Conservation (phyloP, 1,139 yeast genomes). For the Insectozyma bohioensis region DNA sequence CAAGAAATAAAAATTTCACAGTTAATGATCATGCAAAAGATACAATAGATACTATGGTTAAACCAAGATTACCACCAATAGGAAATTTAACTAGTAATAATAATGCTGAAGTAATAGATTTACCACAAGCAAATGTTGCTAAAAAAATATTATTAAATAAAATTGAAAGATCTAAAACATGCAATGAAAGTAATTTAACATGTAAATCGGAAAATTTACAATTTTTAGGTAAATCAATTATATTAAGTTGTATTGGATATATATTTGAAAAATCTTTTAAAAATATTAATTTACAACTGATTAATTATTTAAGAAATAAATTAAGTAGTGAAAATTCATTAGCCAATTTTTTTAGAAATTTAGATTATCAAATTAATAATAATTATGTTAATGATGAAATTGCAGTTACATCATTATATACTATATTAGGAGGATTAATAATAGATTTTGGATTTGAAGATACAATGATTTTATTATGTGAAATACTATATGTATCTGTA, state of each 20-base stretch:
- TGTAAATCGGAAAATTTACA: constrained; percentile 47
- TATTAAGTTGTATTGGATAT: constrained; percentile 55
- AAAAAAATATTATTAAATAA: constrained; percentile 32
- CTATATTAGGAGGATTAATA: constrained; percentile 67
- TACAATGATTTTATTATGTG: constrained; percentile 61
- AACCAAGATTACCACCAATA: constrained; percentile 30
- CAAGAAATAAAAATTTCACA: constrained; percentile 29
- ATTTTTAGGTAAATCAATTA: constrained; percentile 56
- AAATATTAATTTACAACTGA: constrained; percentile 34
- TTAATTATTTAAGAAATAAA: constrained; percentile 57
- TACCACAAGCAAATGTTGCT: constrained; percentile 18
- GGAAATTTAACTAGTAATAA: constrained; percentile 7
- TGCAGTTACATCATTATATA: constrained; percentile 52
- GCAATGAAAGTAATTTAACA: constrained; percentile 53
- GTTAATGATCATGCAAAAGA: constrained; percentile 37
- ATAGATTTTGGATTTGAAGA: constrained; percentile 80
- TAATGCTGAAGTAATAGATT: constrained; percentile 3
- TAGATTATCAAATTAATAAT: constrained; percentile 33
- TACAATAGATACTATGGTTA: constrained; percentile 39
- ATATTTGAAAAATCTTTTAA: constrained; percentile 56
- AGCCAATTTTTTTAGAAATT: constrained; percentile 49
- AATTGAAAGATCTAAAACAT: constrained; percentile 66
- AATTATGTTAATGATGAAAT: constrained; percentile 39
- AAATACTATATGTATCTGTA: constrained; percentile 63
- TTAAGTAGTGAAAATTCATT: constrained; percentile 43